These are phyloP conservation scores for Aspergillus phoenicis DNA, from an alignment of 2,329 filamentous ascomycete genomes.

Conservation along the genomic window DNA sequence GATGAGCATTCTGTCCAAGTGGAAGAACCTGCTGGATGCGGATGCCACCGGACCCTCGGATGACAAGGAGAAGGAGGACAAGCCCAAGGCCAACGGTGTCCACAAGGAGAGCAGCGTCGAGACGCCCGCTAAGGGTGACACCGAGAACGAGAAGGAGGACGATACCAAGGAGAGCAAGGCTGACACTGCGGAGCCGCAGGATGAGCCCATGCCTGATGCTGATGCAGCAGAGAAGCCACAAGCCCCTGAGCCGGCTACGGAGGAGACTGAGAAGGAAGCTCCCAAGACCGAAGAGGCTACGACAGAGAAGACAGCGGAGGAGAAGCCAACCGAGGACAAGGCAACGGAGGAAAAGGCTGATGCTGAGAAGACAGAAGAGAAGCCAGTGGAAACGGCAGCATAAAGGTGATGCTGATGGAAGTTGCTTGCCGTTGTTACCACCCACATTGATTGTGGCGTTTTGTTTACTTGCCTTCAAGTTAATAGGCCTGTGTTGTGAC, in stretches of 20 bases:
- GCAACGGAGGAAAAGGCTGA: conserved; percentile 27
- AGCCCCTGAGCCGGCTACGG: conserved; percentile 21
- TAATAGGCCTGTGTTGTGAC: conserved; percentile 1
- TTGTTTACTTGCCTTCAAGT: conserved; percentile 8
- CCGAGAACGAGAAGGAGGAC: conserved; percentile 37
- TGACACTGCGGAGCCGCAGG: conserved; percentile 35
- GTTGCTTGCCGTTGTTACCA: conserved; percentile 13
- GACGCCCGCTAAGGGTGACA: conserved; percentile 35
- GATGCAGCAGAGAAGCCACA: conserved; percentile 42
- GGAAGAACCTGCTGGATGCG: conserved; percentile 78
- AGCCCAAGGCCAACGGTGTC: conserved; percentile 48
- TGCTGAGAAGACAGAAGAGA: conserved; percentile 29
- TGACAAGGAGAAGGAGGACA: conserved; percentile 44
- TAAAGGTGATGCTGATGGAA: conserved; percentile 21
- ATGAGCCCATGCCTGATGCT: conserved; percentile 42
- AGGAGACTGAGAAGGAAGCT: conserved; percentile 28
- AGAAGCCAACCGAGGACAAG: conserved; percentile 28
- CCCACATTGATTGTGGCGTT: conserved; percentile 10
- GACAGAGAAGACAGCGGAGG: conserved; percentile 33
- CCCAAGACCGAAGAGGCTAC: conserved; percentile 27
- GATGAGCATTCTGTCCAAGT: conserved; percentile 76
- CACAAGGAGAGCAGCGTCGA: conserved; percentile 40
- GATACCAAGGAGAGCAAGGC: conserved; percentile 38
- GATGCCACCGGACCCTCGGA: conserved; percentile 52
- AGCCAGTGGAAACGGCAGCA: conserved; percentile 29